Conservation (phyloP, 306 rosid genomes). For the Calophaca sinica region DNA sequence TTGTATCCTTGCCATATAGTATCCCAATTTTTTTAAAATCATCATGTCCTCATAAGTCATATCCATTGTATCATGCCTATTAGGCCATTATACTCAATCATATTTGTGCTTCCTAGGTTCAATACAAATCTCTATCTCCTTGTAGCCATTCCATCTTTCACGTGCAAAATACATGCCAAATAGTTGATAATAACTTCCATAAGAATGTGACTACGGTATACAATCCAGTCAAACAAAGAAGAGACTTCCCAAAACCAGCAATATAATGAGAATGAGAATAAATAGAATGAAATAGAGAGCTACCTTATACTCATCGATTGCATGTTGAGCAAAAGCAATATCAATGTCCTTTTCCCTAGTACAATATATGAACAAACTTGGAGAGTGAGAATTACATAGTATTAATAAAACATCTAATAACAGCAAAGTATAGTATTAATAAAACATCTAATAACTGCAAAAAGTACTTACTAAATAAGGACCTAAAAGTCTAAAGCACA, state of each 20-base stretch:
- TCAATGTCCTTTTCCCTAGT: slow-evolving; percentile 96
- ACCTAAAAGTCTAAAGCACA: slow-evolving; percentile 33
- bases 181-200: slow-evolving; percentile 11
- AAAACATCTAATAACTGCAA: background rate
- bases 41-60: background rate
- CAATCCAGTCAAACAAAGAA: slow-evolving; percentile 28
- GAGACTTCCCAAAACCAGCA: slow-evolving; percentile 6
- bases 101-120: slow-evolving; percentile 24
- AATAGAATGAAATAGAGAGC: slow-evolving; percentile 7
- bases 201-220: background rate
- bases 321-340: slow-evolving; percentile 92
- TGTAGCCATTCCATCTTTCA: slow-evolving; percentile 15
- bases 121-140: slow-evolving; percentile 20
- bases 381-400: slow-evolving; percentile 43
- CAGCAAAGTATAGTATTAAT: slow-evolving; percentile 19
- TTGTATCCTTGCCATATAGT: slow-evolving; percentile 20
- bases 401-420: slow-evolving; percentile 17
- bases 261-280: slow-evolving; percentile 2
- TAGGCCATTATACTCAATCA: background rate
- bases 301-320: slow-evolving; percentile 97
- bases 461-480: slow-evolving; percentile 9
- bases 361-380: slow-evolving; percentile 45
- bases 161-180: slow-evolving; percentile 22
- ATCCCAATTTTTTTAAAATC: slow-evolving; percentile 13
- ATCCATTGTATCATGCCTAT: background rate